A percentile compares a stretch with the other conserved stretches of the same genome.
These are phyloP conservation scores for Mycena polygramma DNA, from an alignment of 768 basidiomycete genomes.

Conservation along the genomic window DNA sequence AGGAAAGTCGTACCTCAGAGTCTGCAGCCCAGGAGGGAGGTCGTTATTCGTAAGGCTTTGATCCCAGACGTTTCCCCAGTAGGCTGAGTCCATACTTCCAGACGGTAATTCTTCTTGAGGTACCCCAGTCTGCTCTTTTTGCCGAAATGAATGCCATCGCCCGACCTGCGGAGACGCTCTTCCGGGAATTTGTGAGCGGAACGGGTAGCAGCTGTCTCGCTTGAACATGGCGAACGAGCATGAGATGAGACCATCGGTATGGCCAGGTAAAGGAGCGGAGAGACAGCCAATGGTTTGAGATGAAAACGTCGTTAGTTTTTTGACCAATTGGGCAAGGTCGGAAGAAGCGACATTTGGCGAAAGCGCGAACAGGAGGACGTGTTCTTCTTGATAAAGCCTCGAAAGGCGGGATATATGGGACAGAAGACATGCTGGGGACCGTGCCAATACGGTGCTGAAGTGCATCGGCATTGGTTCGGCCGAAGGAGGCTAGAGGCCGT, in stretches of 20 bases:
- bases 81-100: conserved; percentile 43
- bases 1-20: conserved; percentile 50
- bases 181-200: conserved; percentile 76
- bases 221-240: conserved; percentile 74
- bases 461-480: conserved; percentile 43
- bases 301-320: conserved; percentile 55
- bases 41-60: conserved; percentile 37
- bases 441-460: conserved; percentile 56
- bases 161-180: conserved; percentile 73
- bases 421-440: conserved; percentile 51
- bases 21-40: conserved; percentile 56
- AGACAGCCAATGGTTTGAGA: conserved; percentile 71
- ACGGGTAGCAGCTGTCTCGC: conserved; percentile 56
- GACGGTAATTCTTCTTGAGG: conserved; percentile 34
- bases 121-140: conserved; percentile 42
- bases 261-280: conserved; percentile 60
- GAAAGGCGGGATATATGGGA: conserved; percentile 50
- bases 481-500: background rate
- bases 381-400: conserved; percentile 47
- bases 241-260: conserved; percentile 48
- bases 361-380: conserved; percentile 64
- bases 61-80: conserved; percentile 69
- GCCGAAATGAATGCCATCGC: conserved; percentile 74
- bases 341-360: conserved; percentile 56
- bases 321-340: conserved; percentile 57